Percentiles rank a stretch among this genome's conserved stretches.
phyloP scores from a whole-genome alignment of 805 yeast genomes.

The Saccharomyces mikatae region DNA sequence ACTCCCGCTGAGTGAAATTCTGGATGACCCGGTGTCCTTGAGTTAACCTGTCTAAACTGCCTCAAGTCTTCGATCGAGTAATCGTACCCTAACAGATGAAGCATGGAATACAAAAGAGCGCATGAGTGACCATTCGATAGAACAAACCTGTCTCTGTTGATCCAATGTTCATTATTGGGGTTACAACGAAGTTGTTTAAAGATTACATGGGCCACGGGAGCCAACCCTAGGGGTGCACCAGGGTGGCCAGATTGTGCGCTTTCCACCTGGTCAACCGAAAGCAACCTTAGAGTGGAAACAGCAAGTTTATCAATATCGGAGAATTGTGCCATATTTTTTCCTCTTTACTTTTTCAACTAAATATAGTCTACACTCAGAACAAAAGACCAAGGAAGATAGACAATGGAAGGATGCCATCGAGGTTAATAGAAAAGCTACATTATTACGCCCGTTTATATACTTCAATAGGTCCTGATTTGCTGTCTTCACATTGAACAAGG shows the following conservation, averaged over 20 bases:
- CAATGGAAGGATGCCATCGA: too few species aligned
- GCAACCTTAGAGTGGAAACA: constrained; percentile 77
- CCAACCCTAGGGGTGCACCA: constrained; percentile 98
- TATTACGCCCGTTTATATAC: neutral
- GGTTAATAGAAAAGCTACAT: neutral
- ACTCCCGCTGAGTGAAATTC: constrained; percentile 87
- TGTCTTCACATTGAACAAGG: neutral
- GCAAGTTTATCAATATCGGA: constrained; percentile 65
- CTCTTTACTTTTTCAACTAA: neutral
- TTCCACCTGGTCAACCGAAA: constrained; percentile 80
- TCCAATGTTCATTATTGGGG: constrained; percentile 88
- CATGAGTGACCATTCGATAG: constrained; percentile 95
- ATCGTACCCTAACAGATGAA: constrained; percentile 81
- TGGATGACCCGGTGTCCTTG: constrained; percentile 97
- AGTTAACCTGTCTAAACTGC: constrained; percentile 79
- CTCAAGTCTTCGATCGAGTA: constrained; percentile 77
- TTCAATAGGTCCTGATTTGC: neutral
- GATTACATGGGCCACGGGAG: constrained; percentile 91
- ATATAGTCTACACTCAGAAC: neutral
- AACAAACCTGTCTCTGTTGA: constrained; percentile 91
- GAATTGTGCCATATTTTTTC: constrained; percentile 26
- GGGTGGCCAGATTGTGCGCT: constrained; percentile 97
- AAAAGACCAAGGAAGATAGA: neutral
- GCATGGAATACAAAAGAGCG: constrained; percentile 76
- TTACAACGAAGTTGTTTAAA: constrained; percentile 68